Evolutionary conservation across 2,329 filamentous ascomycete genomes (phyloP), one percentile per base, ranked within the genome.

Genomic region (Metarhizium sp.): DNA sequence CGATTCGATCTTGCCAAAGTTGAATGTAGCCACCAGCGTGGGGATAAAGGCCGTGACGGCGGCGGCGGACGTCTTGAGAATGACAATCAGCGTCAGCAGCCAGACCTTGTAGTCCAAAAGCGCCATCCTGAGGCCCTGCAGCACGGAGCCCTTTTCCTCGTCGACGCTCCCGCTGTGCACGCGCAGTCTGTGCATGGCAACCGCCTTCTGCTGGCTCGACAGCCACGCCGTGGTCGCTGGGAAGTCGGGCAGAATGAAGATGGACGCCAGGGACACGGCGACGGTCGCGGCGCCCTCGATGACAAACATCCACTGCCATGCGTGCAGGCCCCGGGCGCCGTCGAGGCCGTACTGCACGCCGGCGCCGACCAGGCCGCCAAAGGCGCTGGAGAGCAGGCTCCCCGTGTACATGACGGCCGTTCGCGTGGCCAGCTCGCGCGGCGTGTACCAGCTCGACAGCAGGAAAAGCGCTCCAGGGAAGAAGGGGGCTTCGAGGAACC

Each of bases 381-480:
- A 76, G 1, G 71, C 69, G 0, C 65, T 68, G 3, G 68, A 65
- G 32, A 69, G 59, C 16, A 71, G 64, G 16, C 68, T 69, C 2
- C 72, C 72, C 0, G 74, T 69, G 57, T 78, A 78, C 1, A 78
- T 66, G 55, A 77, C 71, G 2, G 73, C 71, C 8, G 75, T 71
- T 46, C 74, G 67, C 2, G 69, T 64, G n/a, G 71, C 67, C 30
- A 77, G 61, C 59, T 75, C 73, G 60, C 78, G 75, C 36, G 77
- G 70, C 2, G 77, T 81, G 64, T 82, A 83, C 66, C 78, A 82
- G 42, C 78, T 74, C 2, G 74, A 75, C 3, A 82, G 68, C 52
- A 80, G 72, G 52, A 67, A 69, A 2, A 69, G 55, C 2, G 62
- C 67, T 25, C 69, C 67, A 0, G 65, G 67, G 52, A 68, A 71